Percentiles rank a stretch among this genome's conserved stretches.
Conservation (phyloP, 2,329 filamentous ascomycete species). For the Elsinoe batatas region DNA sequence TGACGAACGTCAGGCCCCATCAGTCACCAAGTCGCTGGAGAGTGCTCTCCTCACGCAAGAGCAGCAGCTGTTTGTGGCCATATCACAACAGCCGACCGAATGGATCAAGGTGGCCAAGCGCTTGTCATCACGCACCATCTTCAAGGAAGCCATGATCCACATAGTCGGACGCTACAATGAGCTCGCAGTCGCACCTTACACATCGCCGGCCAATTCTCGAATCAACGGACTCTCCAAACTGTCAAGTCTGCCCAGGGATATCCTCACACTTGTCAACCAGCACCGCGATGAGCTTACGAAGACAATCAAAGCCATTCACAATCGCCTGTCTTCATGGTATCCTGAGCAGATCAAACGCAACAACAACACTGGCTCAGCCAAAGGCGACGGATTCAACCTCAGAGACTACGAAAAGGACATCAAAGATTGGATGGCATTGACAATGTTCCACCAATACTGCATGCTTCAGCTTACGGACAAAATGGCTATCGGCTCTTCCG, state of each 20-base stretch:
- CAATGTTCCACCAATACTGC: slow-evolving; percentile 34
- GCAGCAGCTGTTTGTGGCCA: slow-evolving; percentile 36
- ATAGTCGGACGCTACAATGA: slow-evolving; percentile 33
- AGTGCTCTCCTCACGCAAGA: slow-evolving; percentile 39
- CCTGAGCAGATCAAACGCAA: slow-evolving; percentile 22
- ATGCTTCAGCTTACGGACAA: slow-evolving; percentile 28
- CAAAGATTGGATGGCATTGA: slow-evolving; percentile 41
- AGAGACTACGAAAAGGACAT: slow-evolving; percentile 40
- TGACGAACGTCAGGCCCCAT: slow-evolving; percentile 19
- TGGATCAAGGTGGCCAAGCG: slow-evolving; percentile 40
- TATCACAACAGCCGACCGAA: slow-evolving; percentile 32
- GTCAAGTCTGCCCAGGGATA: not conserved
- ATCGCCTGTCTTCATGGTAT: slow-evolving; percentile 29
- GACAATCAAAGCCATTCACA: slow-evolving; percentile 22
- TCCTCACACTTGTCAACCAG: not conserved
- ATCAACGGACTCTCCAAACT: not conserved
- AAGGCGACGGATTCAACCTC: slow-evolving; percentile 29
- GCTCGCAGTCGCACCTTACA: slow-evolving; percentile 23
- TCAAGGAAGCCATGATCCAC: slow-evolving; percentile 38
- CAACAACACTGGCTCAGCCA: slow-evolving; percentile 20
- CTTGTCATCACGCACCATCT: slow-evolving; percentile 37
- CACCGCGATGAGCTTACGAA: slow-evolving; percentile 21
- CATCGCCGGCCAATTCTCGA: not conserved
- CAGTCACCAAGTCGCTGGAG: slow-evolving; percentile 38
- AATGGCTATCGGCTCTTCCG: slow-evolving; percentile 18